A percentile compares a stretch with the other conserved stretches of the same genome.
Evolutionary conservation across 805 yeast species (phyloP).

Genomic region (Metschnikowia lochheadii): DNA sequence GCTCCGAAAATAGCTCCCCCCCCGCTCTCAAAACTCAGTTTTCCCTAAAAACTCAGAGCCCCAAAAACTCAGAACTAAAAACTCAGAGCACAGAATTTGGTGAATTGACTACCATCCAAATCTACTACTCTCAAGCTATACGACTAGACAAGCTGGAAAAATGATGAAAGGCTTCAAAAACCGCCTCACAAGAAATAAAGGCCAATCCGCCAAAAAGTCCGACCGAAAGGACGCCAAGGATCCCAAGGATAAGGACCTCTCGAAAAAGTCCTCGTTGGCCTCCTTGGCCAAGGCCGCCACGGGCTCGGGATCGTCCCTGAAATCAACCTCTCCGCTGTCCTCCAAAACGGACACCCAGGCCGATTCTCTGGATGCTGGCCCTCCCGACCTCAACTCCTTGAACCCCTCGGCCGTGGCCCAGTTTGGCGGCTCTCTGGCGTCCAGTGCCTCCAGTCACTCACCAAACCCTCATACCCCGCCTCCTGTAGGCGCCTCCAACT

Average conservation of each 20-base stretch:
- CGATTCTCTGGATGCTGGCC: constrained; percentile 1
- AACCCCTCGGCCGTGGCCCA: constrained; percentile 3
- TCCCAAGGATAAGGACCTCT: constrained; percentile 31
- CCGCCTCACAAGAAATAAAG: constrained; percentile 42
- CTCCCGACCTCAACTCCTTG: background rate
- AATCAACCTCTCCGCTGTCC: background rate
- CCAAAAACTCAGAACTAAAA: background rate
- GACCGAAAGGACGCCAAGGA: constrained; percentile 36
- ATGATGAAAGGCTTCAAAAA: constrained; percentile 78
- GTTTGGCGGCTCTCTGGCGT: constrained; percentile 4
- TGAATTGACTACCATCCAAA: background rate
- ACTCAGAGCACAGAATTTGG: no score
- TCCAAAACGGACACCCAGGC: constrained; percentile 12
- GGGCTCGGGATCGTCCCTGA: constrained; percentile 1
- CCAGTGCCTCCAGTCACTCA: background rate
- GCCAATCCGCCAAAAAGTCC: constrained; percentile 29
- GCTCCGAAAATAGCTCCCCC: no score
- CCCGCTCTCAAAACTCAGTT: no score
- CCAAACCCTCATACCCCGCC: constrained; percentile 4
- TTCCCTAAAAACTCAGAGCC: no score
- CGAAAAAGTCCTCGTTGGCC: constrained; percentile 5
- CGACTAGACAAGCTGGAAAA: constrained; percentile 22
- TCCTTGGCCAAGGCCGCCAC: constrained; percentile 7
- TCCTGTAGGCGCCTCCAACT: background rate
- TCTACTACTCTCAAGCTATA: no score